These are phyloP conservation scores for Pichia sp. DNA, from an alignment of 1,139 yeast species.

Conservation along the genomic window DNA sequence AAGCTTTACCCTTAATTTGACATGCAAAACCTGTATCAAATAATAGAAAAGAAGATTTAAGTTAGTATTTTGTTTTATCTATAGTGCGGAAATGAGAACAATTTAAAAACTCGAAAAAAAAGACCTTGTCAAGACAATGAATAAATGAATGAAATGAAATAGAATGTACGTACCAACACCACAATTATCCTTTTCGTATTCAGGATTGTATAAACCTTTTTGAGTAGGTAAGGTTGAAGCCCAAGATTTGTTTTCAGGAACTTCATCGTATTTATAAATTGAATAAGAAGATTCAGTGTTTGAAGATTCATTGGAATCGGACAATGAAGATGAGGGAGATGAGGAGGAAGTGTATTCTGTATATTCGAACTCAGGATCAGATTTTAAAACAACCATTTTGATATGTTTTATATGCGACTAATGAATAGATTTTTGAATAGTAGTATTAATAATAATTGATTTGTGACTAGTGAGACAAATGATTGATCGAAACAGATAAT, in stretches of 20 bases:
- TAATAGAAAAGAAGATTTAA: not conserved
- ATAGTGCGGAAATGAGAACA: too few relatives aligned
- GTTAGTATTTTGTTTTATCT: constrained; percentile 6
- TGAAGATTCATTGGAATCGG: not conserved
- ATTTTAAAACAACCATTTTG: constrained; percentile 21
- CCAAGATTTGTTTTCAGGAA: constrained; percentile 81
- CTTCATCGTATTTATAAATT: constrained; percentile 62
- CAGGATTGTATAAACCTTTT: constrained; percentile 91
- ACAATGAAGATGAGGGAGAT: not conserved
- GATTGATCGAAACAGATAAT: too few relatives aligned
- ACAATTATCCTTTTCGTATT: constrained; percentile 92
- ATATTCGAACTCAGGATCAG: constrained; percentile 25
- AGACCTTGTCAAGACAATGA: not conserved
- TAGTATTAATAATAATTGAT: too few relatives aligned
- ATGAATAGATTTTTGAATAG: too few relatives aligned
- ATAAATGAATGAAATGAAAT: not conserved
- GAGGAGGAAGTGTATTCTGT: constrained; percentile 3
- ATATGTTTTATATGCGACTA: too few relatives aligned
- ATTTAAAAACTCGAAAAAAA: too few relatives aligned
- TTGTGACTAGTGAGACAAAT: too few relatives aligned
- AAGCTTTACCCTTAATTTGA: constrained; percentile 79
- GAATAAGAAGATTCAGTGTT: constrained; percentile 19
- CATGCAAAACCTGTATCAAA: constrained; percentile 61
- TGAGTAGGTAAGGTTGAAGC: constrained; percentile 82
- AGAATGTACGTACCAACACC: constrained; percentile 59